These are phyloP conservation scores for Heliamphora exappendiculata DNA, from an alignment of 148 eudicot species.

Conservation along the genomic window DNA sequence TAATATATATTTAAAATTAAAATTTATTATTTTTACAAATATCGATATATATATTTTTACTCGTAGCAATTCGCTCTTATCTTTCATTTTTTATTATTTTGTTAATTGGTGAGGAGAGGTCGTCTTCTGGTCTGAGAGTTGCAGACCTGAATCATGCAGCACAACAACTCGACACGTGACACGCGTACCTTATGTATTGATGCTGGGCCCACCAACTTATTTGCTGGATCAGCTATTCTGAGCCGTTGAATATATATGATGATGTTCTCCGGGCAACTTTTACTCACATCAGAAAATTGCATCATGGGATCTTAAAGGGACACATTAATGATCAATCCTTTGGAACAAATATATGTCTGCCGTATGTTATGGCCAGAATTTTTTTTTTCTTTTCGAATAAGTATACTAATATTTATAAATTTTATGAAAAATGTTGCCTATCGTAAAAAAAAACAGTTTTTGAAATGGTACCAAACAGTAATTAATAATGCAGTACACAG, in stretches of 20 bases:
- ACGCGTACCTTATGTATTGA: neutral
- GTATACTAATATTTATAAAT: neutral
- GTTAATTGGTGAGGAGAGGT: neutral
- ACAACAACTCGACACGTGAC: too few relatives aligned
- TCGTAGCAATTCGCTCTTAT: too few relatives aligned
- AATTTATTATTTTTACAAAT: too few relatives aligned
- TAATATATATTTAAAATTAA: too few relatives aligned
- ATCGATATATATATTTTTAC: too few relatives aligned
- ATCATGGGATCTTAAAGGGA: neutral
- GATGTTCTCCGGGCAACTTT: neutral
- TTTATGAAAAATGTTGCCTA: too few relatives aligned
- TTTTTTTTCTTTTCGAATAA: neutral
- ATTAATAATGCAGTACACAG: too few relatives aligned
- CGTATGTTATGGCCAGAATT: neutral
- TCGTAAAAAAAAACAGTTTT: too few relatives aligned
- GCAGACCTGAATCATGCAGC: neutral
- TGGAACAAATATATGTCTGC: neutral
- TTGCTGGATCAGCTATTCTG: constrained; percentile 1
- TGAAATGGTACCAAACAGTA: too few relatives aligned
- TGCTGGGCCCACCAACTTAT: constrained; percentile 3
- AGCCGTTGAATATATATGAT: neutral
- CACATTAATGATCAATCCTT: neutral
- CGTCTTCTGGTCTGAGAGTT: neutral
- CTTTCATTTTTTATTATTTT: neutral
- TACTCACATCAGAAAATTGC: neutral